Conservation (phyloP, 2,329 filamentous ascomycete genomes). For the Aphanoascus verrucosus region DNA sequence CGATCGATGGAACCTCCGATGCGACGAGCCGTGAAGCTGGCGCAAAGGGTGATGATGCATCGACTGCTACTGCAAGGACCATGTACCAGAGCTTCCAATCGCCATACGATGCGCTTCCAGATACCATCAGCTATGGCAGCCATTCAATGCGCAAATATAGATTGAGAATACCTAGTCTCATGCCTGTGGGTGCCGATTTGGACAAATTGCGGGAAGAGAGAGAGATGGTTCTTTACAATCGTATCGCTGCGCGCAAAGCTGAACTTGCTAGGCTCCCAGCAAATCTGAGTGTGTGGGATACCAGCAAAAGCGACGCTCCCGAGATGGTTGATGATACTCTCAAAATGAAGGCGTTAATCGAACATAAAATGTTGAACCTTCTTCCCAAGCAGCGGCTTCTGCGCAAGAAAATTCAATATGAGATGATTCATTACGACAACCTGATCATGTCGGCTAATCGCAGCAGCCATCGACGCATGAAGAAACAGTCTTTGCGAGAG, state of each 20-base stretch:
- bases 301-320: slow-evolving; percentile 55
- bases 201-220: slow-evolving; percentile 77
- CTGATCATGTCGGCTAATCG: slow-evolving; percentile 95
- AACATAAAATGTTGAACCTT: slow-evolving; percentile 84
- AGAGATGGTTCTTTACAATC: slow-evolving; percentile 80
- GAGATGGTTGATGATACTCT: slow-evolving; percentile 62
- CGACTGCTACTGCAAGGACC: slow-evolving; percentile 26
- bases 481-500: slow-evolving; percentile 93
- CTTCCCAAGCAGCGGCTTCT: slow-evolving; percentile 78
- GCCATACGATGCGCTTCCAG: slow-evolving; percentile 51
- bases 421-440: slow-evolving; percentile 93
- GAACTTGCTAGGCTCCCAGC: slow-evolving; percentile 76
- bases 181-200: slow-evolving; percentile 79
- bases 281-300: slow-evolving; percentile 80
- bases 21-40: slow-evolving; percentile 22
- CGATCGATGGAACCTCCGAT: slow-evolving; percentile 32
- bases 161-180: slow-evolving; percentile 72
- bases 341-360: slow-evolving; percentile 83
- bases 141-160: slow-evolving; percentile 67
- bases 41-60: slow-evolving; percentile 17
- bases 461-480: slow-evolving; percentile 79
- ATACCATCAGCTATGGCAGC: slow-evolving; percentile 64
- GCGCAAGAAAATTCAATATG: slow-evolving; percentile 74
- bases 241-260: slow-evolving; percentile 71
- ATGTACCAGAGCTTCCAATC: slow-evolving; percentile 64